Evolutionary conservation across 345 rosid species (phyloP).

Genomic region (Dovyalis caffra): DNA sequence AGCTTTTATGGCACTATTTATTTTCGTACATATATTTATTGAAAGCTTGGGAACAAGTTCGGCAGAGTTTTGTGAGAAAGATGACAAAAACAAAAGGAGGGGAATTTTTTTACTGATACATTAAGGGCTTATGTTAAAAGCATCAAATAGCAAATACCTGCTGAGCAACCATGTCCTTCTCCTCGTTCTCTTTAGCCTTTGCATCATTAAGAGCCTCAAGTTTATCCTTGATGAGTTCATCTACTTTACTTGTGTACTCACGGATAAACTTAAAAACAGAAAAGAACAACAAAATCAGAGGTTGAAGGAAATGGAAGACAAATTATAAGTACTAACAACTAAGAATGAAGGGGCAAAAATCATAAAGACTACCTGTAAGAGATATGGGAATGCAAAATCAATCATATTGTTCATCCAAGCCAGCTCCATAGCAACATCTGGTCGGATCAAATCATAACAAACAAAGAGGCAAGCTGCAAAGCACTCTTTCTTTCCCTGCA

Average conservation of each 20-base stretch:
- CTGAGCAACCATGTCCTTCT: slow-evolving; percentile 72
- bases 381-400: slow-evolving; percentile 86
- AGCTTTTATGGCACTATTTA: not conserved
- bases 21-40: not conserved
- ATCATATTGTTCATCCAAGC: slow-evolving; percentile 90
- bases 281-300: not conserved
- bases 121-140: not conserved
- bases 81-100: not conserved
- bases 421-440: slow-evolving; percentile 79
- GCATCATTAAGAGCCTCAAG: slow-evolving; percentile 60
- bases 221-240: slow-evolving; percentile 70
- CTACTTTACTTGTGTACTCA: slow-evolving; percentile 74
- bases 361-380: slow-evolving; percentile 14
- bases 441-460: slow-evolving; percentile 74
- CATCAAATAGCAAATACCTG: slow-evolving; percentile 47
- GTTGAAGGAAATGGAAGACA: not conserved
- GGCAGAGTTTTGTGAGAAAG: not conserved
- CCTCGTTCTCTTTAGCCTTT: slow-evolving; percentile 67
- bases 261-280: slow-evolving; percentile 54
- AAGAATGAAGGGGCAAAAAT: not conserved
- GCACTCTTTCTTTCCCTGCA: slow-evolving; percentile 79
- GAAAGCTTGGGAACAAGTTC: not conserved
- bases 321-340: not conserved
- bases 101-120: not conserved
- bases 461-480: slow-evolving; percentile 90